phyloP scores from a whole-genome alignment of 805 yeast genomes.

The Lipomyces sp. region DNA sequence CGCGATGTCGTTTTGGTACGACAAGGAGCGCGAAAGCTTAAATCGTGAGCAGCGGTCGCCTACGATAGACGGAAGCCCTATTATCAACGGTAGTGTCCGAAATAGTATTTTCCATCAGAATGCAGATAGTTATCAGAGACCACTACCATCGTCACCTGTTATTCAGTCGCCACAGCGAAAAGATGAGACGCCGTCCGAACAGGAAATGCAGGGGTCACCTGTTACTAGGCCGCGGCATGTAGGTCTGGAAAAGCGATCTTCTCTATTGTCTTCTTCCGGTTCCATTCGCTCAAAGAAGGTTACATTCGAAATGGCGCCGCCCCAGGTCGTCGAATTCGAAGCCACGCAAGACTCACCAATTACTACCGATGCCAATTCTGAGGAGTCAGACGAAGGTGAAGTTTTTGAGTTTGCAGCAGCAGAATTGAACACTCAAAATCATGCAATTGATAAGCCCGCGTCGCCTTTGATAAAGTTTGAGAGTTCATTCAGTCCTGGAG shows the following conservation, averaged over 20 bases:
- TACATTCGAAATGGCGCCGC: conserved; percentile 37
- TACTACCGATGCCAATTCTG: conserved; percentile 1
- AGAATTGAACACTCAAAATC: not conserved
- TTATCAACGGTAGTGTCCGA: conserved; percentile 16
- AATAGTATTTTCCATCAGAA: conserved; percentile 27
- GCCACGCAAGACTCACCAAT: conserved; percentile 16
- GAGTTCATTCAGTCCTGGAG: conserved; percentile 10
- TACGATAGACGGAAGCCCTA: conserved; percentile 16
- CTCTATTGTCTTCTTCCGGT: conserved; percentile 27
- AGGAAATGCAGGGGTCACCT: too few species aligned
- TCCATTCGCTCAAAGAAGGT: conserved; percentile 32
- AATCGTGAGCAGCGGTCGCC: conserved; percentile 5
- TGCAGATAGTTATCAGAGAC: not conserved
- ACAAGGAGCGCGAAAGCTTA: conserved; percentile 25
- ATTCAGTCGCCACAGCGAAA: not conserved
- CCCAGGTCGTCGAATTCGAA: conserved; percentile 34
- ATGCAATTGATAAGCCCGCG: conserved; percentile 1
- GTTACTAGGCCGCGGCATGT: conserved; percentile 2
- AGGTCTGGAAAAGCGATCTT: conserved; percentile 28
- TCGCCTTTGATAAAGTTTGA: conserved; percentile 24
- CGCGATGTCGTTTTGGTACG: conserved; percentile 32
- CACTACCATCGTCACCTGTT: conserved; percentile 19
- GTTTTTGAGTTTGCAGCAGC: not conserved
- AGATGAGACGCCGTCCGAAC: not conserved
- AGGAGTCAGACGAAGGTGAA: conserved; percentile 5